Evolutionary conservation across 1,284 basidiomycete species (phyloP), one percentile per base, ranked within the genome.

Genomic region (Cutaneotrichosporon sp.): DNA sequence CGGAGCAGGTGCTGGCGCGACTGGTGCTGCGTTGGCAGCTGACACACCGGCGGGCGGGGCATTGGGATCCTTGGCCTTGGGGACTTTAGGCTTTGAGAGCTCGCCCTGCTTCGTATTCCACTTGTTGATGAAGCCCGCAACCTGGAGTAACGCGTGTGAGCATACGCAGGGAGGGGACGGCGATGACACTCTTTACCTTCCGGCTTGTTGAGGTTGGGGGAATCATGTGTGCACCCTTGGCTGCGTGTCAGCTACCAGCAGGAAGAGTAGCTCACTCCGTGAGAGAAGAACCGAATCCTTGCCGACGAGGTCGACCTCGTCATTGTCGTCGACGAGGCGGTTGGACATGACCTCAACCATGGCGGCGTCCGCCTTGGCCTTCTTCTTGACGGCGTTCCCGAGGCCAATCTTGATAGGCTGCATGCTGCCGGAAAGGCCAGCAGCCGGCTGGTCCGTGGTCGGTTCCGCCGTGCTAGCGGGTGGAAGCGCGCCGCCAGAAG

Each of bases 31-130:
- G 24, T 75, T 75, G 24, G 63, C 70, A 3, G 63, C 61, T 2
- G 72, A 74, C 5, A 71, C 48, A 20, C 62, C 67, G 32, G 49
- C 54, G 11, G 63, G 59, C 6, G 59, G 55, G 1, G 52, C 61
- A 29, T 51, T 57, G 17, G 46, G 57, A 56, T 65, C 64, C 33
- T 33, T 56, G 3, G 66, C 64, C 33, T 33, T 56, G 3, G 49
- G 41, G 6, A 57, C 49, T 26, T 54, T 59, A 12, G 49, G 75
- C 52, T 57, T 53, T 12, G 65, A 63, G 26, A 93, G 79, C 64
- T 89, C 90, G 72, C 84, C 85, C 75, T 92, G 88, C 16, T 91
- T 88, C 76, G 86, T 87, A 70, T 91, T 94, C 91, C 91, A 96
- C 66, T 96, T 94, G 66, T 81, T 85, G 68, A 97, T 94, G 64